Evolutionary conservation across 371 early-diverging fungal genomes (phyloP), one percentile per base, ranked within the genome.

Genomic region (Cokeromyces recurvatus): DNA sequence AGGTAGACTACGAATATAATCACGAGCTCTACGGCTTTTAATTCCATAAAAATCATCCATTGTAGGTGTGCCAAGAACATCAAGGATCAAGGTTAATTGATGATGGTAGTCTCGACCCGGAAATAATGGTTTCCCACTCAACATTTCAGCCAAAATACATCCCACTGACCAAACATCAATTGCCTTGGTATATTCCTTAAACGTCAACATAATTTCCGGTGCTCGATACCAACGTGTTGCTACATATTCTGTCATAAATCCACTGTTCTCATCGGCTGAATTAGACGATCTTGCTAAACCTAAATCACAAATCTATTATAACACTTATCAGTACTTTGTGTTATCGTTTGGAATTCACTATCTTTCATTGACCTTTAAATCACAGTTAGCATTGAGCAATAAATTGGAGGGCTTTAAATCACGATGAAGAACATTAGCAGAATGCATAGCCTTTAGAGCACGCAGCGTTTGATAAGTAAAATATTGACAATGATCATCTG

Each of bases 171-270:
- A 98, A 40, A 97, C 90, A 74, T 98, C 99, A 51, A 94, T 92
- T 1, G 95, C 95, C 63, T 93, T 93, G 44, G 93, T 91, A 66
- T 98, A 99, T 40, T 86, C 86, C 52, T 90, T 86, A 64, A 92
- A 91, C 4, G 94, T 93, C 56, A 98, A 72, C 89, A 99, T 94
- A 58, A 99, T 91, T 63, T 99, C 99, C 25, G 99, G 99, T 22
- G 99, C 91, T 55, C 98, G 86, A 70, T 99, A 99, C 97, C 98
- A 99, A 53, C 98, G 80, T 12, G 99, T 99, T 8, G 98, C 92
- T 16, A 97, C 99, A 65, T 95, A 95, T 71, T 95, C 94, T 34
- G 94, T 95, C 92, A 95, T 90, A 57, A 95, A 95, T 11, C 93
- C 92, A 50, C 84, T 83, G 62, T 87, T 87, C 45, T 91, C 95